These are phyloP conservation scores for Magnaporthiopsis poae DNA, from an alignment of 2,329 filamentous ascomycete genomes.

Conservation along the genomic window DNA sequence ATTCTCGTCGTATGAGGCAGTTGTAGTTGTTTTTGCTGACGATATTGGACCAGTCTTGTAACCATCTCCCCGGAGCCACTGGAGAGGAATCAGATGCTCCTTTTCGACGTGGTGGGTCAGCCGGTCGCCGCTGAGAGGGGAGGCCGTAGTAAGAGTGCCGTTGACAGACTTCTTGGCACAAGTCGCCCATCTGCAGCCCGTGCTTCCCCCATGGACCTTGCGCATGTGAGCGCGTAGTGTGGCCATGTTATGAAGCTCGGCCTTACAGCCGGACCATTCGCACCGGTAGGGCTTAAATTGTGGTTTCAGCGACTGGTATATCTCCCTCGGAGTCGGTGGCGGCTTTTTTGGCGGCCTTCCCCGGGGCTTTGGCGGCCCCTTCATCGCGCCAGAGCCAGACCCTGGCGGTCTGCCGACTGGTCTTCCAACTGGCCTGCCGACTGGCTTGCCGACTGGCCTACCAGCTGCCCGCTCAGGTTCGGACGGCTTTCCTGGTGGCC, in stretches of 20 bases:
- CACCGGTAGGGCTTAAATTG: constrained; percentile 45
- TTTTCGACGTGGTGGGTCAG: constrained; percentile 44
- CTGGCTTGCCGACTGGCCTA: background rate
- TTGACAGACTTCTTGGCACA: constrained; percentile 21
- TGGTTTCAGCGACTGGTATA: constrained; percentile 32
- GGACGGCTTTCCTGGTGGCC: background rate
- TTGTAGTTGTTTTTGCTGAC: constrained; percentile 14
- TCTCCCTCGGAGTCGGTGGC: constrained; percentile 28
- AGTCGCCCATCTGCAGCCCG: constrained; percentile 29
- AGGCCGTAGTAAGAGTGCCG: constrained; percentile 8
- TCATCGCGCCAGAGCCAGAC: background rate
- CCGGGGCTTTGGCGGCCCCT: constrained; percentile 23
- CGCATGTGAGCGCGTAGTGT: constrained; percentile 46
- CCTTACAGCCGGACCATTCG: constrained; percentile 50
- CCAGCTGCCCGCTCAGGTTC: background rate
- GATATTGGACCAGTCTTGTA: constrained; percentile 20
- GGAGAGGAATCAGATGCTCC: constrained; percentile 41
- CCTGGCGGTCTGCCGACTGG: constrained; percentile 2
- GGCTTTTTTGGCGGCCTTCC: constrained; percentile 32
- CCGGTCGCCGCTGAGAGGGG: constrained; percentile 14
- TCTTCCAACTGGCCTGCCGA: background rate
- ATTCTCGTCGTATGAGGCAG: constrained; percentile 11
- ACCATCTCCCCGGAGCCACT: constrained; percentile 53
- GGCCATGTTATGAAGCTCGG: constrained; percentile 52
- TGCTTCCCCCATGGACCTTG: constrained; percentile 33